Conservation (phyloP, 495 filamentous ascomycete species). For the Hypoxylon rickii region DNA sequence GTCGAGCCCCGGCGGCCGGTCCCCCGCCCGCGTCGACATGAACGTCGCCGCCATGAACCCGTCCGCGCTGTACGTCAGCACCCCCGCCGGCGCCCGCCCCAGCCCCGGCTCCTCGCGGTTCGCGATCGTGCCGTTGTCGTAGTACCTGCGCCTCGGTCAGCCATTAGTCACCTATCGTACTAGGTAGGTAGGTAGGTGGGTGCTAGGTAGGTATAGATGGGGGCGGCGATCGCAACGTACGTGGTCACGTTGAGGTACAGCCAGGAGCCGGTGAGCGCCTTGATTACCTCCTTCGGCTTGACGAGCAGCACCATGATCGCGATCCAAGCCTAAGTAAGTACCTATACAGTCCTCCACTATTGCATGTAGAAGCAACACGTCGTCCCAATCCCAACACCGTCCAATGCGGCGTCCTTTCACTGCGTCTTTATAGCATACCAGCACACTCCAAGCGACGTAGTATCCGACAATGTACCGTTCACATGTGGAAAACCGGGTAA, state of each 20-base stretch:
- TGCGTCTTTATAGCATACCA: no score
- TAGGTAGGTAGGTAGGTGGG: no score
- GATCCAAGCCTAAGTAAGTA: neutral
- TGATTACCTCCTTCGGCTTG: slow-evolving; percentile 26
- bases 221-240: slow-evolving; percentile 14
- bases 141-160: slow-evolving; percentile 14
- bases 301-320: neutral
- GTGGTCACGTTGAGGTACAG: slow-evolving; percentile 26
- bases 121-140: slow-evolving; percentile 24
- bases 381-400: no score
- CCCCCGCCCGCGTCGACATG: slow-evolving; percentile 21
- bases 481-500: slow-evolving; percentile 23
- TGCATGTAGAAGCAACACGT: neutral
- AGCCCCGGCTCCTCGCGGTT: slow-evolving; percentile 1
- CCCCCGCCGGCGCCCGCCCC: slow-evolving; percentile 12
- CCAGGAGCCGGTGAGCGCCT: slow-evolving; percentile 28
- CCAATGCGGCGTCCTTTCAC: no score
- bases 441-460: no score
- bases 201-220: no score
- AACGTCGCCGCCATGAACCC: slow-evolving; percentile 27
- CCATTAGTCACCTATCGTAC: neutral
- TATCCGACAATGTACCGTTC: no score
- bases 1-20: slow-evolving; percentile 16
- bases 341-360: neutral
- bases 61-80: slow-evolving; percentile 16